Percentiles rank a stretch among this genome's conserved stretches.
Conservation (phyloP, 2,329 filamentous ascomycete genomes). For the Aspergillus unguis region DNA sequence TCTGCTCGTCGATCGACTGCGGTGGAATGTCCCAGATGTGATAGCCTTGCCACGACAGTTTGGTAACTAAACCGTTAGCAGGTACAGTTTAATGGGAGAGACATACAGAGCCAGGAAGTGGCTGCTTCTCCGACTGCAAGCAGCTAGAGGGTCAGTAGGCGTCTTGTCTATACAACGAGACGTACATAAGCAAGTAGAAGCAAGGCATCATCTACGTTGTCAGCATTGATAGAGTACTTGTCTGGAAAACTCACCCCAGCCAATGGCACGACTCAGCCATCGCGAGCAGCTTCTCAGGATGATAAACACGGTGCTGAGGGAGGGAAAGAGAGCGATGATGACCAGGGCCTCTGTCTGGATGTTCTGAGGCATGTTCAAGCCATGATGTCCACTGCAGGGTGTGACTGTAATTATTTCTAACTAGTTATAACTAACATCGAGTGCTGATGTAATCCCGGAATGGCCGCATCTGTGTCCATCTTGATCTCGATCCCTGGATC, state of each 20-base stretch:
- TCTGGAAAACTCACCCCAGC: not conserved
- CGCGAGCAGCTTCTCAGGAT: not conserved
- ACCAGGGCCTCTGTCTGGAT: not conserved
- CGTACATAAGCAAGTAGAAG: conserved; percentile 25
- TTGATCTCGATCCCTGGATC: too few species aligned
- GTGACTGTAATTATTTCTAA: too few species aligned
- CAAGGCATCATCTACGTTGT: conserved; percentile 21
- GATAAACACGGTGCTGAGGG: not conserved
- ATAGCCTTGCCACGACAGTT: conserved; percentile 26
- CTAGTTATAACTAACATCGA: too few species aligned
- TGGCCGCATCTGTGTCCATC: too few species aligned
- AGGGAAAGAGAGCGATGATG: not conserved
- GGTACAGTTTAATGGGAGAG: not conserved
- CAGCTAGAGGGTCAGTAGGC: not conserved
- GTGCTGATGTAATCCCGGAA: too few species aligned
- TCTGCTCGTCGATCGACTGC: not conserved
- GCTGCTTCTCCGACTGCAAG: conserved; percentile 19
- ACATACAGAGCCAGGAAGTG: conserved; percentile 27
- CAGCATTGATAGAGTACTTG: not conserved
- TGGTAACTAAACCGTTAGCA: conserved; percentile 17
- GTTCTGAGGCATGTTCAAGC: not conserved
- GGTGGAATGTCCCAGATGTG: conserved; percentile 22
- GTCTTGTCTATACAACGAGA: too few species aligned
- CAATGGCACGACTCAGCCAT: not conserved
- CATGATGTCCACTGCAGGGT: too few species aligned